These are phyloP conservation scores for Zygnema cylindricum DNA, from an alignment of 139 green algal genomes.

Conservation along the genomic window DNA sequence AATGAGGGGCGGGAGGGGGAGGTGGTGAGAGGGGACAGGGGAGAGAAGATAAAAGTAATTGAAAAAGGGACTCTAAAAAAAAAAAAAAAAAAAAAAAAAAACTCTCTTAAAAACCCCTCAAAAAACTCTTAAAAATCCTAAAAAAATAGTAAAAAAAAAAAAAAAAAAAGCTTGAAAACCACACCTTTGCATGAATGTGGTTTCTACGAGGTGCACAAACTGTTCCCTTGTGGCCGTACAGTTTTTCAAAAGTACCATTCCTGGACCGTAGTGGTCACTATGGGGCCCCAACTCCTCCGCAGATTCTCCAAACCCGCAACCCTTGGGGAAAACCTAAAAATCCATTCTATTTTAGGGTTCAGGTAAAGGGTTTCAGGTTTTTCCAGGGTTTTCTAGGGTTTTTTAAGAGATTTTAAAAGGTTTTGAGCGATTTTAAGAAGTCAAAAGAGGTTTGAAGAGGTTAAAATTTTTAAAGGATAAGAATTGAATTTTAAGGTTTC, in stretches of 20 bases:
- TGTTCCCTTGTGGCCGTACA: constrained; percentile 23
- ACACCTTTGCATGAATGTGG: constrained; percentile 19
- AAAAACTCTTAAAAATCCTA: neutral
- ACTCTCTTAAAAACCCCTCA: neutral
- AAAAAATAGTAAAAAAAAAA: neutral
- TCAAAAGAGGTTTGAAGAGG: too few relatives aligned
- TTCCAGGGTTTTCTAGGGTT: neutral
- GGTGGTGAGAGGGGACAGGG: neutral
- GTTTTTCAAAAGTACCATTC: neutral
- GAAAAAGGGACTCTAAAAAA: neutral
- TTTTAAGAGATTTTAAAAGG: too few relatives aligned
- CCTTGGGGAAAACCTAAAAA: neutral
- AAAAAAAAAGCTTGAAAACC: neutral
- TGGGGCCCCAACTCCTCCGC: constrained; percentile 1
- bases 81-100: neutral
- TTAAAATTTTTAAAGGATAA: too few relatives aligned
- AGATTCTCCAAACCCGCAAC: neutral
- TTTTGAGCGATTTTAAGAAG: too few relatives aligned
- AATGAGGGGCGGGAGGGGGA: neutral
- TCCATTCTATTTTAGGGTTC: neutral
- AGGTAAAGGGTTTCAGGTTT: neutral
- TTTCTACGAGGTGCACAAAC: constrained; percentile 14
- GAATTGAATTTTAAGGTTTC: too few relatives aligned
- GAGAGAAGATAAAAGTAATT: neutral
- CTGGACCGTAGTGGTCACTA: neutral